Conservation (phyloP, 768 basidiomycete species). For the Phanerodontia chrysosporium region DNA sequence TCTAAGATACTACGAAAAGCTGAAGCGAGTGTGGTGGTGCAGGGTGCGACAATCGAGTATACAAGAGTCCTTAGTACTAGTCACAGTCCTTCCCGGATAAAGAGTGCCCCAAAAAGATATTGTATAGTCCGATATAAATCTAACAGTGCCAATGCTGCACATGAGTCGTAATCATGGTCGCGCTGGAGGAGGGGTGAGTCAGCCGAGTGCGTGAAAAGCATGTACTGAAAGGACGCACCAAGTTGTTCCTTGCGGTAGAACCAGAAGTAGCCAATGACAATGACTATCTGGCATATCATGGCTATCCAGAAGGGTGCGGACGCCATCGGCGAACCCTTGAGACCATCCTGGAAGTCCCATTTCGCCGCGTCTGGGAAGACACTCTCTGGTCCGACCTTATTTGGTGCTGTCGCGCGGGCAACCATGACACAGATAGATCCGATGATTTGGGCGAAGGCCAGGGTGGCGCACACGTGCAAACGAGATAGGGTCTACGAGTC, state of each 20-base stretch:
- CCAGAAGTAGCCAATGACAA: constrained; percentile 92
- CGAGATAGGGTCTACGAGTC: constrained; percentile 70
- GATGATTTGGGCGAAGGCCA: constrained; percentile 87
- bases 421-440: constrained; percentile 90
- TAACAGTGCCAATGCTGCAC: constrained; percentile 12
- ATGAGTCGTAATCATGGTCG: constrained; percentile 30
- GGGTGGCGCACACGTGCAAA: constrained; percentile 89
- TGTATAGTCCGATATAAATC: constrained; percentile 24
- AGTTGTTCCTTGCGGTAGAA: constrained; percentile 97
- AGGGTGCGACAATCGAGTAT: constrained; percentile 16
- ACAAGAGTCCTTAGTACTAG: constrained; percentile 24
- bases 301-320: constrained; percentile 87
- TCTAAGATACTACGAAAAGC: constrained; percentile 12
- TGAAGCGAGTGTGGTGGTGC: constrained; percentile 25
- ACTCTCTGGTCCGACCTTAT: constrained; percentile 80
- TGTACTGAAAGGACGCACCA: constrained; percentile 42
- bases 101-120: constrained; percentile 24
- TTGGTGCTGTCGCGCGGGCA: constrained; percentile 86
- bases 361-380: constrained; percentile 91
- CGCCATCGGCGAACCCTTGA: constrained; percentile 78
- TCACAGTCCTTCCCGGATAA: constrained; percentile 20
- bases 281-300: constrained; percentile 71
- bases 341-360: constrained; percentile 80
- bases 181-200: constrained; percentile 17
- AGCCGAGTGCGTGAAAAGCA: not conserved